Conservation (phyloP, 1,139 yeast genomes). For the Blastobotrys malaysiensis region DNA sequence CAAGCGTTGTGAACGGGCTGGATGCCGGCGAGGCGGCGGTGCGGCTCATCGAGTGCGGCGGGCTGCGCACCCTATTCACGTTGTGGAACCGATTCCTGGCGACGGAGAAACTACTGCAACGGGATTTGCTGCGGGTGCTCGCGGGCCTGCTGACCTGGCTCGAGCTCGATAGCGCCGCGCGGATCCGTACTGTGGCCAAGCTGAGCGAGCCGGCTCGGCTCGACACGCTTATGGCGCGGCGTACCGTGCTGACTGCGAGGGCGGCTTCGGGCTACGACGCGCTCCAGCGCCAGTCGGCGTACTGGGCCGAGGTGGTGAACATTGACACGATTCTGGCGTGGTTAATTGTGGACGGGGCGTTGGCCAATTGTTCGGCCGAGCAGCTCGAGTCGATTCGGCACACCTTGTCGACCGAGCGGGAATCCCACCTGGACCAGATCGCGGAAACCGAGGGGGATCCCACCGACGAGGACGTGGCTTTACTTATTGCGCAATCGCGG, state of each 20-base stretch:
- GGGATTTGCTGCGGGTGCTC: conserved; percentile 6
- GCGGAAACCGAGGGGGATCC: background rate
- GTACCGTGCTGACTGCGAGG: background rate
- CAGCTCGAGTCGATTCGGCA: background rate
- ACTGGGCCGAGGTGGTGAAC: background rate
- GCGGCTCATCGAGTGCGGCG: conserved; percentile 27
- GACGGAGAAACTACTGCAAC: background rate
- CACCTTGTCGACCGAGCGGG: background rate
- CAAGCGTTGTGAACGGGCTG: conserved; percentile 21
- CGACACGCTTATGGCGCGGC: background rate
- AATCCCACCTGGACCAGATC: background rate
- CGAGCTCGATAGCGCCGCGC: conserved; percentile 27
- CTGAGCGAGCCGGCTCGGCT: conserved; percentile 22
- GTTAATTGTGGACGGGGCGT: background rate
- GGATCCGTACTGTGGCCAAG: conserved; percentile 27
- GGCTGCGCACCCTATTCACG: conserved; percentile 26
- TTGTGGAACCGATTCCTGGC: background rate
- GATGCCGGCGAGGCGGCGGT: conserved; percentile 20
- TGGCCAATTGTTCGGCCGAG: background rate
- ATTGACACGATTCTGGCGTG: conserved; percentile 4
- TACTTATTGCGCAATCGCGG: background rate
- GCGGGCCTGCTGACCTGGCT: conserved; percentile 27
- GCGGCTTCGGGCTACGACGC: background rate
- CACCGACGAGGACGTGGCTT: background rate
- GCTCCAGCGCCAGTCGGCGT: background rate